These are phyloP conservation scores for Papiliotrema laurentii DNA, from an alignment of 1,284 basidiomycete genomes.

Conservation along the genomic window DNA sequence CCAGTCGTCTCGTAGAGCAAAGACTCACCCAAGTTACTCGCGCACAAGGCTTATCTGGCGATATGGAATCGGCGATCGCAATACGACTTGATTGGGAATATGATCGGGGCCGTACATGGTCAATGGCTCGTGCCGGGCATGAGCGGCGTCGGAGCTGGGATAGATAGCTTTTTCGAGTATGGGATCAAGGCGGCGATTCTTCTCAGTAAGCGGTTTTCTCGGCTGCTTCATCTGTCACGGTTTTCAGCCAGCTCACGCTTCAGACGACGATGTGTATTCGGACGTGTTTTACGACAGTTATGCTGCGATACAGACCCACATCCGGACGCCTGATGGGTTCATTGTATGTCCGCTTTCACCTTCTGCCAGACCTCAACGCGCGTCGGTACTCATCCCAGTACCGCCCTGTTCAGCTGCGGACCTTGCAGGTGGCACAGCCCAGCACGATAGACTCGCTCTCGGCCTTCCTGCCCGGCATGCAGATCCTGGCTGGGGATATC, in stretches of 20 bases:
- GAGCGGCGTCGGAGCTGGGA: slow-evolving; percentile 80
- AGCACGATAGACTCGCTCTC: slow-evolving; percentile 48
- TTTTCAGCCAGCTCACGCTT: too few species aligned
- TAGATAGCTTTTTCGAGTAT: slow-evolving; percentile 92
- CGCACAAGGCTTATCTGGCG: slow-evolving; percentile 71
- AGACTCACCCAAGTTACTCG: slow-evolving; percentile 30
- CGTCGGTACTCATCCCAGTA: slow-evolving; percentile 17
- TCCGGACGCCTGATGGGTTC: slow-evolving; percentile 74
- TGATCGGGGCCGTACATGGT: slow-evolving; percentile 63
- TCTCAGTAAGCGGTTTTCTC: slow-evolving; percentile 56
- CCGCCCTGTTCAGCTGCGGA: slow-evolving; percentile 31
- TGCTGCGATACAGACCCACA: slow-evolving; percentile 78
- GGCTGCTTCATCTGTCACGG: background rate
- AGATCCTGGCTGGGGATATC: slow-evolving; percentile 83
- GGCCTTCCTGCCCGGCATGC: slow-evolving; percentile 53
- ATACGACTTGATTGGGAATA: slow-evolving; percentile 80
- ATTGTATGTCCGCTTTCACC: slow-evolving; percentile 62
- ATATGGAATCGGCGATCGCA: slow-evolving; percentile 83
- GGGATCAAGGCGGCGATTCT: slow-evolving; percentile 65
- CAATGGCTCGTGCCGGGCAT: slow-evolving; percentile 59
- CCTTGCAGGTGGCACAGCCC: slow-evolving; percentile 24
- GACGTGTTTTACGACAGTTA: slow-evolving; percentile 88
- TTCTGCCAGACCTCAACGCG: background rate
- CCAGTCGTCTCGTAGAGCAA: background rate
- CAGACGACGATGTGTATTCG: slow-evolving; percentile 68